A percentile compares a stretch with the other conserved stretches of the same genome.
phyloP scores from a whole-genome alignment of 345 rosid species.

The Nasturtium officinale region DNA sequence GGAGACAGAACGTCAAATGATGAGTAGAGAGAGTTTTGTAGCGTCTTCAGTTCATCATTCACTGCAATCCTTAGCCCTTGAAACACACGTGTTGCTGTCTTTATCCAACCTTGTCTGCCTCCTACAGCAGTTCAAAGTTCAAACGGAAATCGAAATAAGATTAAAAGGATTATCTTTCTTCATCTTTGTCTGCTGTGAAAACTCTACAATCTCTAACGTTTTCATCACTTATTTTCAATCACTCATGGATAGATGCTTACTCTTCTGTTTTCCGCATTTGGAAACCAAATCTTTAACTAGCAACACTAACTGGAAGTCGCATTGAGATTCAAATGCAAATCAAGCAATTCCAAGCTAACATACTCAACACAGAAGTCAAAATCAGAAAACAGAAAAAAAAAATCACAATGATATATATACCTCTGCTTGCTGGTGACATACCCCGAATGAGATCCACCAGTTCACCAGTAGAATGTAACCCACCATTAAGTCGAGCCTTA shows the following conservation, averaged over 20 bases:
- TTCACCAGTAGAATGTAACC: slow-evolving; percentile 84
- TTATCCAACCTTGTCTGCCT: slow-evolving; percentile 96
- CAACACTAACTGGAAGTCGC: not conserved
- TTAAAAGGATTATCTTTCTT: not conserved
- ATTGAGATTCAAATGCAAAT: slow-evolving; percentile 13
- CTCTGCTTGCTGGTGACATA: slow-evolving; percentile 52
- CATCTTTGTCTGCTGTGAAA: not conserved
- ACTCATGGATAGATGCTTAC: not conserved
- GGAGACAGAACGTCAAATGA: slow-evolving; percentile 82
- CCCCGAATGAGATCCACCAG: slow-evolving; percentile 65
- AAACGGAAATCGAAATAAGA: not conserved
- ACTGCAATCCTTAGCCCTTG: slow-evolving; percentile 94
- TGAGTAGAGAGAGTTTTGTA: slow-evolving; percentile 66
- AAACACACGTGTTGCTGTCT: slow-evolving; percentile 92
- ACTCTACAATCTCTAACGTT: not conserved
- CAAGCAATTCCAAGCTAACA: not conserved
- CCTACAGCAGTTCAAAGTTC: slow-evolving; percentile 48
- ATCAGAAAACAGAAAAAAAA: not conserved
- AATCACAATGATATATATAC: slow-evolving; percentile 32
- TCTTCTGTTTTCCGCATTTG: not conserved
- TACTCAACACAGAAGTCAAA: not conserved
- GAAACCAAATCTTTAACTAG: slow-evolving; percentile 5
- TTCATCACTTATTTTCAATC: slow-evolving; percentile 4
- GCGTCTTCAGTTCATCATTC: slow-evolving; percentile 82
- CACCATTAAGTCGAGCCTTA: slow-evolving; percentile 67